Evolutionary conservation across 345 rosid genomes (phyloP), one percentile per base, ranked within the genome.

Genomic region (Gossypium bickii): DNA sequence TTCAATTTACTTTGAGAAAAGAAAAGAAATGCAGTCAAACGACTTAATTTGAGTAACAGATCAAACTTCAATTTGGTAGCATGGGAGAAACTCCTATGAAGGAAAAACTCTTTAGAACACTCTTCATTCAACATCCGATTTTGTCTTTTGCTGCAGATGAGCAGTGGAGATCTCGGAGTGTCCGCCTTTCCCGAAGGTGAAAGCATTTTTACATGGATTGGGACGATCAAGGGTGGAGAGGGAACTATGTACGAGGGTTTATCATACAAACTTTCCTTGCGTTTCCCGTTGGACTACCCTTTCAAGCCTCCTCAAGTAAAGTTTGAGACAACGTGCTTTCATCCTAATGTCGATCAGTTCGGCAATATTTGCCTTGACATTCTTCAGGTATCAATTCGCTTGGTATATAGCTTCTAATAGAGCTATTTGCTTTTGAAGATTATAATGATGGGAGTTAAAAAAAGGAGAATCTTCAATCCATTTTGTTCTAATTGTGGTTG

Each of bases 301-400:
- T 89, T 89, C 80, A 89, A 89, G 81, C 86, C 93, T 1, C 93
- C 93, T 0, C 86, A 86, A 78, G 88, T 87, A 25, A 89, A 87
- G 81, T 89, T 89, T 58, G 91, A 89, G 78, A 85, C 93, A 17
- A 75, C 72, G 78, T 89, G 93, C 84, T 89, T 89, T 77, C 93
- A 89, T 73, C 93, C 93, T 5, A 89, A 89, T 82, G 89, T 89
- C 0, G 93, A 89, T 77, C 84, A 83, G 55, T 82, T 72, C 72
- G 93, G 93, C 74, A 89, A 87, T 74, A 89, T 87, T 56, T 89
- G 93, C 85, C 83, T 89, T 13, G 93, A 89, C 85, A 87, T 89
- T 62, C 93, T 89, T 80, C 89, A 87, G 93, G 93, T 89, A 85
- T 67, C 15, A 12, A 51, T 51, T 61, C 4, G n/a, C 45, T 61